Conservation (phyloP, 768 basidiomycete species). For the Butyriboletus loyo region DNA sequence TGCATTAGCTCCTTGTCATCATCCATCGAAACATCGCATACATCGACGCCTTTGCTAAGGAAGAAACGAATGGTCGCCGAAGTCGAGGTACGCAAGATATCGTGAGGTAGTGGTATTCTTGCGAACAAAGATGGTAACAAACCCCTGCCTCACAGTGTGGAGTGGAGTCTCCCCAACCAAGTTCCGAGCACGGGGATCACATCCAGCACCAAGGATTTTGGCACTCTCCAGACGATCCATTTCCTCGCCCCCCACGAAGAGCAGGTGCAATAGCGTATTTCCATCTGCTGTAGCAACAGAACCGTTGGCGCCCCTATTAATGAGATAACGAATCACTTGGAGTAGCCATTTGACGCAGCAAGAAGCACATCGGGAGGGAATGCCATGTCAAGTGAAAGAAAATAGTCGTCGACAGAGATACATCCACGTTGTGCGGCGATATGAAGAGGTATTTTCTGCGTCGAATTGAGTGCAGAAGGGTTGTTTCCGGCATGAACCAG, state of each 20-base stretch:
- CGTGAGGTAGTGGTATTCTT: background rate
- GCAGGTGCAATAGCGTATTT: background rate
- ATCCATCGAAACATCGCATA: too few species aligned
- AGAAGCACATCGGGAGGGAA: background rate
- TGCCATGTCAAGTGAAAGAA: background rate
- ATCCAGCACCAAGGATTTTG: constrained; percentile 5
- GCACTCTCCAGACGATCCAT: background rate
- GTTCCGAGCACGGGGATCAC: background rate
- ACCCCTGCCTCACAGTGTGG: background rate
- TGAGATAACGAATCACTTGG: background rate
- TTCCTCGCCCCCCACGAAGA: fast-evolving
- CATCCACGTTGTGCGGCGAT: background rate
- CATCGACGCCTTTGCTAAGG: background rate
- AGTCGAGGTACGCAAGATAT: background rate
- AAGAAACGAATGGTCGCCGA: background rate
- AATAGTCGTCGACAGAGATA: background rate
- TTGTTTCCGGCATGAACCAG: background rate
- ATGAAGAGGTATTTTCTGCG: background rate
- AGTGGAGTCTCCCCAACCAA: background rate
- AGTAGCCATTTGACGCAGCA: background rate
- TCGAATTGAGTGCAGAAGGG: background rate
- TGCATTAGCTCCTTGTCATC: background rate
- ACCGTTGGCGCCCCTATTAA: background rate
- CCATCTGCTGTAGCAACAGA: background rate
- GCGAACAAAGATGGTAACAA: background rate